Evolutionary conservation across 2,329 filamentous ascomycete species (phyloP).

Genomic region (Aspergillus fijiensis): DNA sequence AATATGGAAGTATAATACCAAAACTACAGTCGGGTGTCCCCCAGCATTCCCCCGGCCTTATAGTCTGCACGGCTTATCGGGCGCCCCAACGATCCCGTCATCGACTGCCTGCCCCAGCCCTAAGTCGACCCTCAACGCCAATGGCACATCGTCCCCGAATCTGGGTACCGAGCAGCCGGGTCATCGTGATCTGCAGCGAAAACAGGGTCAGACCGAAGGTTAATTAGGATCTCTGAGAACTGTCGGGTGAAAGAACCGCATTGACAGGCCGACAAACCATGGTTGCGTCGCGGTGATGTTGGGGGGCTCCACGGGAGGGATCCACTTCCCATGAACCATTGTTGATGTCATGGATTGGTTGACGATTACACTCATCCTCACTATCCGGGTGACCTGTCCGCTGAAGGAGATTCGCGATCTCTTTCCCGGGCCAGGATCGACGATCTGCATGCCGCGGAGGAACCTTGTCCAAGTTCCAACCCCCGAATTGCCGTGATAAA

Average conservation of each 20-base stretch:
- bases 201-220: neutral
- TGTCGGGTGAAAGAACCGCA: neutral
- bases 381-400: too few relatives aligned
- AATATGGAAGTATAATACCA: neutral
- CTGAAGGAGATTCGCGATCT: too few relatives aligned
- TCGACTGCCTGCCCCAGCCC: neutral
- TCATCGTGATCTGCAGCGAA: neutral
- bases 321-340: neutral
- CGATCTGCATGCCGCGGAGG: neutral
- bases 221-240: neutral
- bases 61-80: neutral
- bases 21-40: too few relatives aligned
- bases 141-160: too few relatives aligned
- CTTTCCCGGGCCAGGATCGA: neutral
- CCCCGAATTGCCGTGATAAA: too few relatives aligned
- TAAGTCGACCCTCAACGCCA: neutral
- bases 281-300: slow-evolving; percentile 5
- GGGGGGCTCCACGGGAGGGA: neutral
- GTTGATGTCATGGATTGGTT: neutral
- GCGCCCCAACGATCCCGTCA: neutral
- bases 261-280: neutral
- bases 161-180: too few relatives aligned
- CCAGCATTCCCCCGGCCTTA: neutral
- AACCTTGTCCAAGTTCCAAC: neutral
- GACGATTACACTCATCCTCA: too few relatives aligned